Conservation (phyloP, 192 early-diverging fungal species). For the Cladochytrium replicatum region DNA sequence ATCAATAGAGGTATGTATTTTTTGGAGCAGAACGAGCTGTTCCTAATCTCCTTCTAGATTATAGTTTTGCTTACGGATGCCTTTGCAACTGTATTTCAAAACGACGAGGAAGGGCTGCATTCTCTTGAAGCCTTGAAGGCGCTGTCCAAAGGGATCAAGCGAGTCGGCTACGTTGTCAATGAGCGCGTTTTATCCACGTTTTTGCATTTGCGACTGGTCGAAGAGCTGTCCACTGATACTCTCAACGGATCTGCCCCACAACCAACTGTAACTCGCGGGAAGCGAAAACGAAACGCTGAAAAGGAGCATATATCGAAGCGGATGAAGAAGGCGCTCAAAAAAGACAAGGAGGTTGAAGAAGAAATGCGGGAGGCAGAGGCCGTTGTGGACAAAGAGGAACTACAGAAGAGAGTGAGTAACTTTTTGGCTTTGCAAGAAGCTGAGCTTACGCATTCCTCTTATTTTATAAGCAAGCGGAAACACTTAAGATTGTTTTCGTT, state of each 20-base stretch:
- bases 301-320: slow-evolving; percentile 40
- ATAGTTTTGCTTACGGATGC: slow-evolving; percentile 66
- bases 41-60: slow-evolving; percentile 29
- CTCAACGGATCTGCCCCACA: too few species aligned
- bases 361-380: slow-evolving; percentile 90
- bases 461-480: slow-evolving; percentile 67
- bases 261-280: too few species aligned
- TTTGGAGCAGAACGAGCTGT: too few species aligned
- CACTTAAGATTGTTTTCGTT: slow-evolving; percentile 86
- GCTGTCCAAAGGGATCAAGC: slow-evolving; percentile 78
- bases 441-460: slow-evolving; percentile 2
- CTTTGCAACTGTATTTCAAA: slow-evolving; percentile 63
- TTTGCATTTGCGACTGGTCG: slow-evolving; percentile 69
- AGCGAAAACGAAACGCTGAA: slow-evolving; percentile 36
- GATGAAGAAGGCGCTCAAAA: slow-evolving; percentile 60
- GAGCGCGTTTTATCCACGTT: slow-evolving; percentile 62
- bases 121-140: slow-evolving; percentile 79
- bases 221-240: slow-evolving; percentile 62
- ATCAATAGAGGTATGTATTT: slow-evolving; percentile 27
- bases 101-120: slow-evolving; percentile 78
- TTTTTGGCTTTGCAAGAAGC: background rate
- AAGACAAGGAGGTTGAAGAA: slow-evolving; percentile 57
- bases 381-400: slow-evolving; percentile 71
- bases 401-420: slow-evolving; percentile 48
- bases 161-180: slow-evolving; percentile 45